Conservation (phyloP, 2,329 filamentous ascomycete genomes). For the Arachnopeziza araneosa region DNA sequence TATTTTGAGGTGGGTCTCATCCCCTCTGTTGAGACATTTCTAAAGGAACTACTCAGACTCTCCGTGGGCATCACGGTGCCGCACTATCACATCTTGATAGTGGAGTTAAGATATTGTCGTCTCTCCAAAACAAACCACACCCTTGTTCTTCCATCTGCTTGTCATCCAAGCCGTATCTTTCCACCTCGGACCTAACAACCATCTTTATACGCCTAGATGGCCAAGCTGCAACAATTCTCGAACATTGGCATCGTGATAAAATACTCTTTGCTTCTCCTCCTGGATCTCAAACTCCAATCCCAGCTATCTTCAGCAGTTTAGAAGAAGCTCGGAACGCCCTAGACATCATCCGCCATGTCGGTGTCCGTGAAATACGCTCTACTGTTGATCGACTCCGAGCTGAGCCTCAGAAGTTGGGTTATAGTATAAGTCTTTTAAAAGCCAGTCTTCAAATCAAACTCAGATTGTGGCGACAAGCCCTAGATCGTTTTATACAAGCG, state of each 20-base stretch:
- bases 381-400: neutral
- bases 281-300: neutral
- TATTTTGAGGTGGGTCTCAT: slow-evolving; percentile 16
- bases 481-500: neutral
- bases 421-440: neutral
- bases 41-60: neutral
- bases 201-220: neutral
- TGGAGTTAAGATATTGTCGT: neutral
- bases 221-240: slow-evolving; percentile 1
- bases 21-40: neutral
- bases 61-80: neutral
- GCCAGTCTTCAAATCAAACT: neutral
- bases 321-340: slow-evolving; percentile 8
- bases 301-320: slow-evolving; percentile 5
- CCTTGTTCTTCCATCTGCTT: neutral
- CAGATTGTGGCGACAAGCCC: neutral
- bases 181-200: neutral
- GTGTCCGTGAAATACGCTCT: neutral
- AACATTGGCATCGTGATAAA: neutral
- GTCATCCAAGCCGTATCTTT: neutral
- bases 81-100: neutral
- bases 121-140: neutral
- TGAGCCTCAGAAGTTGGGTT: neutral
- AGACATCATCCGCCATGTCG: neutral
- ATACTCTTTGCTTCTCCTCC: neutral